A percentile compares a stretch with the other conserved stretches of the same genome.
phyloP scores from a whole-genome alignment of 2,329 filamentous ascomycete genomes.

The Paraphoma chrysanthemicola region DNA sequence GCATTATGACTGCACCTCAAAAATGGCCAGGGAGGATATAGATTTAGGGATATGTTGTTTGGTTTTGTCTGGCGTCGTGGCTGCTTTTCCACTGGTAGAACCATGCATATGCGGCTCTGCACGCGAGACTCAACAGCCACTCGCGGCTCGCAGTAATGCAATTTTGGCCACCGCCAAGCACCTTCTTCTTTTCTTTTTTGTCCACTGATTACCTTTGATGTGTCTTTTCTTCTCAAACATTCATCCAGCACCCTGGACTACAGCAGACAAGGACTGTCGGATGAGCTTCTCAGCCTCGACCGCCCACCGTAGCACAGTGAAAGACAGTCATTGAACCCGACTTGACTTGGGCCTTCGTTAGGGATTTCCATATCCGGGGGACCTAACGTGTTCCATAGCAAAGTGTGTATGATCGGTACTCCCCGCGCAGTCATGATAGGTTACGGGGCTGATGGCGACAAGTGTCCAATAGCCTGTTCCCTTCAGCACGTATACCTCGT shows the following conservation, averaged over 20 bases:
- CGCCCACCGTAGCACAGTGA: no score
- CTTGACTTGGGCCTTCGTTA: no score
- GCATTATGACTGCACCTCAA: slow-evolving; percentile 37
- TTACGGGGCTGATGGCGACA: no score
- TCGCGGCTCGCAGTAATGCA: slow-evolving; percentile 34
- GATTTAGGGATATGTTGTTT: slow-evolving; percentile 21
- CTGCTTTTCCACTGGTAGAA: slow-evolving; percentile 40
- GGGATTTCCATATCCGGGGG: no score
- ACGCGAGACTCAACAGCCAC: slow-evolving; percentile 25
- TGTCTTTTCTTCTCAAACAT: neutral
- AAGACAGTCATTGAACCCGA: no score
- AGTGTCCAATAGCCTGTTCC: no score
- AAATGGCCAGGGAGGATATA: slow-evolving; percentile 36
- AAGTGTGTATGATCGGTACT: no score
- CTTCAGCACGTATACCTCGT: no score
- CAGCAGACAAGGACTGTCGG: no score
- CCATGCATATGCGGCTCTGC: slow-evolving; percentile 38
- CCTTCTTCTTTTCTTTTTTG: slow-evolving; percentile 2
- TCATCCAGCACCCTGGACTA: neutral
- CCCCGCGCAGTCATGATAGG: no score
- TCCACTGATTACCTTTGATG: neutral
- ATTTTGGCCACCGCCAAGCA: slow-evolving; percentile 27
- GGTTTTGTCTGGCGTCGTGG: slow-evolving; percentile 39
- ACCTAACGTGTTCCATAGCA: no score
- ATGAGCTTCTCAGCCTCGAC: no score